Evolutionary conservation across 2,329 filamentous ascomycete species (phyloP).

Genomic region (Cladophialophora bantiana): DNA sequence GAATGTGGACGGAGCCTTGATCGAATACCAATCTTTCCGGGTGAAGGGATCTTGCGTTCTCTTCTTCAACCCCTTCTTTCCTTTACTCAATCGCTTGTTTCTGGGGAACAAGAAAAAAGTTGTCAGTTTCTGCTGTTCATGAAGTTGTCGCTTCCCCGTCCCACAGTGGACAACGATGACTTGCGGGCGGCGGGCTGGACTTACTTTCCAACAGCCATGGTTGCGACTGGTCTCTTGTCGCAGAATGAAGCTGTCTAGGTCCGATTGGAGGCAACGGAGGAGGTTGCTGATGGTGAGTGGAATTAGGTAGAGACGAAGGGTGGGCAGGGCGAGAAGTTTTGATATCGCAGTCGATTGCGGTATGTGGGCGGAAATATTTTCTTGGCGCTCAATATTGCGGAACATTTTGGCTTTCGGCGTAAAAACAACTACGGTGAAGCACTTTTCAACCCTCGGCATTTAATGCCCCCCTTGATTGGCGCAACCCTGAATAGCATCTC

Average conservation of each 20-base stretch:
- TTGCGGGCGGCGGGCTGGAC: slow-evolving; percentile 43
- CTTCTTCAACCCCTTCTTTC: slow-evolving; percentile 70
- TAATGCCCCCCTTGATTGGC: too few relatives aligned
- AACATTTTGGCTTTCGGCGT: neutral
- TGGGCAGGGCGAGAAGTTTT: slow-evolving; percentile 1
- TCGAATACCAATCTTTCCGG: slow-evolving; percentile 98
- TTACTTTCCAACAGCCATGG: slow-evolving; percentile 84
- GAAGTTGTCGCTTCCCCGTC: neutral
- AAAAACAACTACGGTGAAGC: neutral
- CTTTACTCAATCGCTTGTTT: slow-evolving; percentile 12
- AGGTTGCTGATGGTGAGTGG: neutral
- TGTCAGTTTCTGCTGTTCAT: neutral
- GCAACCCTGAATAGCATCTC: too few relatives aligned
- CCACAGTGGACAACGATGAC: neutral
- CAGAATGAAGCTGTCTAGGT: slow-evolving; percentile 12
- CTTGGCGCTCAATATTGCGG: neutral
- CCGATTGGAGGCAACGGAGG: neutral
- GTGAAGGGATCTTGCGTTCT: slow-evolving; percentile 96
- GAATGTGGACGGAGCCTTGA: slow-evolving; percentile 98
- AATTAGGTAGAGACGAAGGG: neutral
- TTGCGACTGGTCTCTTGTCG: slow-evolving; percentile 44
- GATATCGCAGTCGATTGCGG: slow-evolving; percentile 2
- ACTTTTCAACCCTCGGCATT: too few relatives aligned
- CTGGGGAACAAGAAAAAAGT: neutral
- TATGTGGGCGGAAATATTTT: slow-evolving; percentile 8